Conservation (phyloP, 768 basidiomycete genomes). For the Boletus vinaceobasis region DNA sequence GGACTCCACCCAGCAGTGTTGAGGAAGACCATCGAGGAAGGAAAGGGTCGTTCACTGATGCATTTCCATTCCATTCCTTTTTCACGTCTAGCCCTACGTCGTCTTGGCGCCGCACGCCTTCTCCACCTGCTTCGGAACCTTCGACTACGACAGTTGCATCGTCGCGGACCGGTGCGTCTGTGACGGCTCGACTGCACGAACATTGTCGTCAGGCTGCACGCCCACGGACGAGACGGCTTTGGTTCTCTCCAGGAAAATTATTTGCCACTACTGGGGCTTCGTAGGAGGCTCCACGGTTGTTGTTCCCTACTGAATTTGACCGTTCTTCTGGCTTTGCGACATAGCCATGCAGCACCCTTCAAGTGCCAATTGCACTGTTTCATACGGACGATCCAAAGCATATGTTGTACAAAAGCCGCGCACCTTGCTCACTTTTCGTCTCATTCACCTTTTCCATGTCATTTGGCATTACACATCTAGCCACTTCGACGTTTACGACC, state of each 20-base stretch:
- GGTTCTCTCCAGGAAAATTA: conserved; percentile 54
- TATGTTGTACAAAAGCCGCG: conserved; percentile 19
- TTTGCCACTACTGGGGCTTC: conserved; percentile 42
- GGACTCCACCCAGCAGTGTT: conserved; percentile 17
- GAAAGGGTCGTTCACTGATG: conserved; percentile 35
- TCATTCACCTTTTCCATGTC: conserved; percentile 12
- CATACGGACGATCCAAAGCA: conserved; percentile 21
- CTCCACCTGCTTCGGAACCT: conserved; percentile 39
- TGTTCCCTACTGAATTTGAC: conserved; percentile 7
- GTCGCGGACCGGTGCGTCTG: conserved; percentile 10
- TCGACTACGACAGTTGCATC: conserved; percentile 30
- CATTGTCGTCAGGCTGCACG: conserved; percentile 33
- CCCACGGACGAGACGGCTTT: conserved; percentile 44
- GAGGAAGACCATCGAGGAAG: conserved; percentile 28
- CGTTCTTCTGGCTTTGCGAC: background rate
- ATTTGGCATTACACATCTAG: conserved; percentile 22
- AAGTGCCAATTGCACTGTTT: conserved; percentile 3
- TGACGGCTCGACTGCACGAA: conserved; percentile 28
- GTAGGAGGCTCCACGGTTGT: conserved; percentile 16
- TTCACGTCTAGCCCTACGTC: conserved; percentile 31
- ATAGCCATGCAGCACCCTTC: background rate
- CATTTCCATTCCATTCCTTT: conserved; percentile 46
- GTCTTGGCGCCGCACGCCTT: conserved; percentile 35
- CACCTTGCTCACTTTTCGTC: conserved; percentile 10
- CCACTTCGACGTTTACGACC: conserved; percentile 27